Percentiles rank a stretch among this genome's conserved stretches.
These are phyloP conservation scores for Aspergillus clavatus DNA, from an alignment of 2,329 filamentous ascomycete genomes.

Conservation along the genomic window DNA sequence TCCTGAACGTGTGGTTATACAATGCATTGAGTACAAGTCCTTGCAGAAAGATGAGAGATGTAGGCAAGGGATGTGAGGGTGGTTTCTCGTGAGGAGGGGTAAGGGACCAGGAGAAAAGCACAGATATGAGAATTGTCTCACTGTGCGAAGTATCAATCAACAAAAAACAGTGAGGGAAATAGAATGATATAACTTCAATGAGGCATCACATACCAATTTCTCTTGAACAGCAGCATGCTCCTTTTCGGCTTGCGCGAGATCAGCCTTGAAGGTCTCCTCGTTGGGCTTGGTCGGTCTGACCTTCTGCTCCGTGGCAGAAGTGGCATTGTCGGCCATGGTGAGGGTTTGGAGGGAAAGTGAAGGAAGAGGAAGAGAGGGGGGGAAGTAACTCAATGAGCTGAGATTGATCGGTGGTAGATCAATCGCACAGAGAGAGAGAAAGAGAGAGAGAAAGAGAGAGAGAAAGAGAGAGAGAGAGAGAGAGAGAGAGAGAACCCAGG, in stretches of 20 bases:
- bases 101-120: not conserved
- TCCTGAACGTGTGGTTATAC: constrained; percentile 3
- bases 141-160: not conserved
- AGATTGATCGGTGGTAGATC: not conserved
- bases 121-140: constrained; percentile 1
- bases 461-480: too few relatives aligned
- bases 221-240: constrained; percentile 74
- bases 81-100: constrained; percentile 1
- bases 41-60: constrained; percentile 1
- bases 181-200: constrained; percentile 2
- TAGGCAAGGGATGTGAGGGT: not conserved
- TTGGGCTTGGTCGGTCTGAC: constrained; percentile 79
- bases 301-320: constrained; percentile 36
- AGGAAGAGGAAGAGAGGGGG: constrained; percentile 4
- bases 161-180: constrained; percentile 3
- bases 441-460: too few relatives aligned
- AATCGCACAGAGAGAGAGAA: not conserved
- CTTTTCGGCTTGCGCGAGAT: constrained; percentile 77
- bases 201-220: constrained; percentile 48
- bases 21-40: not conserved
- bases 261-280: constrained; percentile 75
- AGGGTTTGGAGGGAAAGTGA: constrained; percentile 22
- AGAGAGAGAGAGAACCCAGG: not conserved
- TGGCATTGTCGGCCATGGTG: constrained; percentile 29
- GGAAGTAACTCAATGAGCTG: constrained; percentile 4